Percentiles rank a stretch among this genome's conserved stretches.
These are phyloP conservation scores for Pilatotrama ljubarskyi DNA, from an alignment of 768 basidiomycete species.

Conservation along the genomic window DNA sequence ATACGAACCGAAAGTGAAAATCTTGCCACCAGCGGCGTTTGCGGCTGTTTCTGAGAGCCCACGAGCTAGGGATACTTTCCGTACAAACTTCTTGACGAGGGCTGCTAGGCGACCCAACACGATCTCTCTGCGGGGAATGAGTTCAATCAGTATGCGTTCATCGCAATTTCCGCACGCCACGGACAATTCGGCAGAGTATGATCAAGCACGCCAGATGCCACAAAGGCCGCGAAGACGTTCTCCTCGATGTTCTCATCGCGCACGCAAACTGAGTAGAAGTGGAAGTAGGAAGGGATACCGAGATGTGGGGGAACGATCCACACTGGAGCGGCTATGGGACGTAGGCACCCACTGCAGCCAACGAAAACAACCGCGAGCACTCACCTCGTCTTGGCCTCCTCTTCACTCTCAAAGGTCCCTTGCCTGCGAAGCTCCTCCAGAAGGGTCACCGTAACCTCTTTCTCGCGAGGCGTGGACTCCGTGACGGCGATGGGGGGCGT, in stretches of 20 bases:
- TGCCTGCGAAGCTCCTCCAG: conserved; percentile 89
- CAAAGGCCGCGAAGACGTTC: too few relatives aligned
- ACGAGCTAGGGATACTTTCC: conserved; percentile 69
- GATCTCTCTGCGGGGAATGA: conserved; percentile 65
- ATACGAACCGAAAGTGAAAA: conserved; percentile 98
- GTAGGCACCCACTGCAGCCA: not conserved
- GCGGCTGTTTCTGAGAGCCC: conserved; percentile 91
- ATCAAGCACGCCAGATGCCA: not conserved
- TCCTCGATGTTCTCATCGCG: too few relatives aligned
- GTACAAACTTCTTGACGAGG: conserved; percentile 92
- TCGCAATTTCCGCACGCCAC: not conserved
- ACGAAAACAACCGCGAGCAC: conserved; percentile 28
- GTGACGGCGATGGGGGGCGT: conserved; percentile 80
- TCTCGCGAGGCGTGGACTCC: conserved; percentile 79
- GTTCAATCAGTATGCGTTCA: not conserved
- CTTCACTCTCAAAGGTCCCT: conserved; percentile 86
- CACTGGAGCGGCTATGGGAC: not conserved
- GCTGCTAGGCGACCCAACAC: conserved; percentile 88
- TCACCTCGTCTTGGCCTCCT: conserved; percentile 87
- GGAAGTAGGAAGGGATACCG: not conserved
- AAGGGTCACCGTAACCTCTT: conserved; percentile 80
- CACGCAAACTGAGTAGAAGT: not conserved
- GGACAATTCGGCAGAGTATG: not conserved
- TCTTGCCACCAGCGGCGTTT: conserved; percentile 91
- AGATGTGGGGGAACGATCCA: not conserved